Percentiles rank a stretch among this genome's conserved stretches.
Conservation (phyloP, 2,329 filamentous ascomycete genomes). For the Hypoxylon sp. region DNA sequence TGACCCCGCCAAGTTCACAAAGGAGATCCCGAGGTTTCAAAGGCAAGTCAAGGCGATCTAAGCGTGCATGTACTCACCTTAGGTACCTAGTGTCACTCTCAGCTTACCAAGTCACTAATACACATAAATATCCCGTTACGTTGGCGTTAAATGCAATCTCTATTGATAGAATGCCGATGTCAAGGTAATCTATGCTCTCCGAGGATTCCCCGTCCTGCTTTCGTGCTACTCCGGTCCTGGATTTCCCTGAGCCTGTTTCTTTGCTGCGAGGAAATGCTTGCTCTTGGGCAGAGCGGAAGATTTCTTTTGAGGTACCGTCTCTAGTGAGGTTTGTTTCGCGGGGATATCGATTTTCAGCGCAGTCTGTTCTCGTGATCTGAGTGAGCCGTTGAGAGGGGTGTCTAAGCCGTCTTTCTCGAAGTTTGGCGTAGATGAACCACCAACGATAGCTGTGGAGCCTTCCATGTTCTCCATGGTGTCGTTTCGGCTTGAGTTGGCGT, state of each 20-base stretch:
- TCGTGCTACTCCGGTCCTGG: neutral
- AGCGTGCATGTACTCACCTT: neutral
- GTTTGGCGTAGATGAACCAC: neutral
- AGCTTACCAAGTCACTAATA: neutral
- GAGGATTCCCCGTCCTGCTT: neutral
- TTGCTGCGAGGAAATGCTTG: conserved; percentile 12
- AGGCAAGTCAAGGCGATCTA: conserved; percentile 46
- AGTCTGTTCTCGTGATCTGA: neutral
- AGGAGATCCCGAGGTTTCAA: conserved; percentile 47
- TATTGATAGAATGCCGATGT: neutral
- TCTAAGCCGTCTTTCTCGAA: neutral
- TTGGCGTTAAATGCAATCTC: neutral
- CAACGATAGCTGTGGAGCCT: neutral
- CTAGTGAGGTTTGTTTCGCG: neutral
- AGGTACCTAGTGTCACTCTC: neutral
- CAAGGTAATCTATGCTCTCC: neutral
- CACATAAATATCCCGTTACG: neutral
- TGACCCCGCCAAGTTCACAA: conserved; percentile 58
- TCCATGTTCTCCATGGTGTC: neutral
- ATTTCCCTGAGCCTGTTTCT: neutral
- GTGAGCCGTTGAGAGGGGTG: conserved; percentile 2
- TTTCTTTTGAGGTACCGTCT: neutral
- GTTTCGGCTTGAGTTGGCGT: neutral
- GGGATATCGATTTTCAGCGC: neutral
- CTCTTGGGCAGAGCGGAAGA: conserved; percentile 10